Base-by-base conservation (phyloP, 1,139 yeast species). In the Scheffersomyces quercinus region DNA sequence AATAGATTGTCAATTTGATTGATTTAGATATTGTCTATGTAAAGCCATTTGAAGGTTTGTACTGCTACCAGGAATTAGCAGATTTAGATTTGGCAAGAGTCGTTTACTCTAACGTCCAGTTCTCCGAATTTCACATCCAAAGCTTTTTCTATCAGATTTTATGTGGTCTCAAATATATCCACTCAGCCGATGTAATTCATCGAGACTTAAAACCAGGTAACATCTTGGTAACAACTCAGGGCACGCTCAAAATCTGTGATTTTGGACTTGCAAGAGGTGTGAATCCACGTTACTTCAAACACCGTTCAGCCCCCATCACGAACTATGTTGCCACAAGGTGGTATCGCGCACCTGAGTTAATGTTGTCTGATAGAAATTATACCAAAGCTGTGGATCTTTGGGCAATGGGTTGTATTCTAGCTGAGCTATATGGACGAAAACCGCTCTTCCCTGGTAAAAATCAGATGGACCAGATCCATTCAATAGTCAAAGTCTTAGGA, bases 331-430 rank as follows among this genome's bases (percentile, higher is more conserved):
- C 97, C 3, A 91, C 98, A 0, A 70, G 98, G 48, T 91, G 97
- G 97, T 91, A 91, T 59, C 70, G 97, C 42, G 97, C 97, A 0
- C 98, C 98, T 0, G 98, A 91, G 59, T 72, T 91, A 44, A 81
- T 90, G 48, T 69, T 90, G 45, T 80, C 88, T 16, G 76, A 78
- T 40, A 74, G 77, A 46, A 68, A 65, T 43, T 70, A 83, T 56
- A 68, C 77, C 16, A 80, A 81, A 49, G 67, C 85, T 2, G 83
- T 86, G 39, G 95, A 86, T 61, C 67, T 86, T 64, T 86, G 95
- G 95, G 86, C 93, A 1, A 76, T 83, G 28, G 95, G 95, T 0
- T 86, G 95, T 55, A 85, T 86, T n/a, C 62, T 85, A 44, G 91
- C 81, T 0, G 95, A 86, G 56, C 68, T 86, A 36, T 85, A 83